phyloP scores from a whole-genome alignment of 148 eudicot genomes.

The Amaranthus palmeri region DNA sequence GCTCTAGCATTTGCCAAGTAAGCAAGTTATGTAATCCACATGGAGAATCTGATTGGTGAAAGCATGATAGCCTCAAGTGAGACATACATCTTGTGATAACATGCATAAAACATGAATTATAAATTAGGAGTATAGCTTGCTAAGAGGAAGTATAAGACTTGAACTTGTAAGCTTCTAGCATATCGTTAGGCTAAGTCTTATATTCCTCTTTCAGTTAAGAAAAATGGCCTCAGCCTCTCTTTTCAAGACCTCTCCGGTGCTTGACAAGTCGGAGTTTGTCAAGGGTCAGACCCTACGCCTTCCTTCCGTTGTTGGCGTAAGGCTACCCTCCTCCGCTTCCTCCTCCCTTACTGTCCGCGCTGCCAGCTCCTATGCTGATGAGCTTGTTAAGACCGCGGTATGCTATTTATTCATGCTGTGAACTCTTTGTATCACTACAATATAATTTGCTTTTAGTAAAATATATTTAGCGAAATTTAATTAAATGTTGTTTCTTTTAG shows the following conservation, averaged over 20 bases:
- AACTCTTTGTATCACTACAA: background rate
- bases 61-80: slow-evolving; percentile 56
- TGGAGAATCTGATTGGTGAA: slow-evolving; percentile 40
- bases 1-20: slow-evolving; percentile 14
- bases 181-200: slow-evolving; percentile 20
- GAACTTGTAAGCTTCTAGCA: slow-evolving; percentile 11
- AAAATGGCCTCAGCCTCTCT: slow-evolving; percentile 81
- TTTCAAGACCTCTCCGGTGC: slow-evolving; percentile 69
- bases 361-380: slow-evolving; percentile 75
- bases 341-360: slow-evolving; percentile 43
- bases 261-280: slow-evolving; percentile 76
- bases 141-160: slow-evolving; percentile 45
- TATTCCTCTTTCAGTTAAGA: slow-evolving; percentile 1
- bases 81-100: slow-evolving; percentile 35
- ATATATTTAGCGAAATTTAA: too few species aligned
- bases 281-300: slow-evolving; percentile 73
- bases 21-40: slow-evolving; percentile 41
- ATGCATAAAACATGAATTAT: slow-evolving; percentile 28
- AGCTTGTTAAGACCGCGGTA: slow-evolving; percentile 91
- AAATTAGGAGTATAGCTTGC: slow-evolving; percentile 32
- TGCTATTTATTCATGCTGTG: background rate
- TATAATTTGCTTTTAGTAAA: too few species aligned
- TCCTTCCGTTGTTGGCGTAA: slow-evolving; percentile 36
- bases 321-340: slow-evolving; percentile 36
- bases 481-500: background rate